Percentiles rank a stretch among this genome's conserved stretches.
Evolutionary conservation across 345 rosid species (phyloP).

Genomic region (Reutealis trisperma): DNA sequence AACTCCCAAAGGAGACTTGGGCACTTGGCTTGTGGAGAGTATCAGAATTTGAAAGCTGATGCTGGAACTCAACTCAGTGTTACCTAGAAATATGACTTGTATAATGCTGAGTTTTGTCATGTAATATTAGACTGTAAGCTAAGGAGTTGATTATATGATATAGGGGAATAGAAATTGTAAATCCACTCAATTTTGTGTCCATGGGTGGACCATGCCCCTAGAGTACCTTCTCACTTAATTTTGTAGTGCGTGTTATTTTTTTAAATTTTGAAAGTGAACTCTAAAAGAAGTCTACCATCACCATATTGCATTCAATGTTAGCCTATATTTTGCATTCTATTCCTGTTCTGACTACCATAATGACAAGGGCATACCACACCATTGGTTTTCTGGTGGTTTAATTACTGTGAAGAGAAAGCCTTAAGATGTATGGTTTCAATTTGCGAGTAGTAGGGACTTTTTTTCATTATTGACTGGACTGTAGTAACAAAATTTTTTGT

Average conservation of each 20-base stretch:
- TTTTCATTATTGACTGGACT: too few species aligned
- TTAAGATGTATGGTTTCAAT: conserved; percentile 5
- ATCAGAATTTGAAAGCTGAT: background rate
- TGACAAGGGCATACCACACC: background rate
- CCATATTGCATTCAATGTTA: background rate
- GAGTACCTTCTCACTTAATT: background rate
- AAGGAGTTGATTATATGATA: too few species aligned
- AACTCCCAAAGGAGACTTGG: too few species aligned
- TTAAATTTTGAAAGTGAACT: background rate
- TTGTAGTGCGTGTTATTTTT: background rate
- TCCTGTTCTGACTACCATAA: background rate
- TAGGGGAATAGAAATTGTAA: too few species aligned
- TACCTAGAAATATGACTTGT: background rate
- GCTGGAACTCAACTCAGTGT: background rate
- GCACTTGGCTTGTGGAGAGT: background rate
- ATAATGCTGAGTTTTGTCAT: background rate
- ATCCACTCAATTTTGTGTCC: too few species aligned
- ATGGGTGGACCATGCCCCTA: background rate
- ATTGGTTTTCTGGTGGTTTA: background rate
- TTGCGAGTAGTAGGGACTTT: background rate
- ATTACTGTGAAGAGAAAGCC: background rate
- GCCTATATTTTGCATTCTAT: background rate
- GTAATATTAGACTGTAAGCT: too few species aligned
- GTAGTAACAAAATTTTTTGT: background rate
- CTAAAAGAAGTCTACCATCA: background rate